Base-by-base conservation (phyloP, 768 basidiomycete species). In the Russula sp. region DNA sequence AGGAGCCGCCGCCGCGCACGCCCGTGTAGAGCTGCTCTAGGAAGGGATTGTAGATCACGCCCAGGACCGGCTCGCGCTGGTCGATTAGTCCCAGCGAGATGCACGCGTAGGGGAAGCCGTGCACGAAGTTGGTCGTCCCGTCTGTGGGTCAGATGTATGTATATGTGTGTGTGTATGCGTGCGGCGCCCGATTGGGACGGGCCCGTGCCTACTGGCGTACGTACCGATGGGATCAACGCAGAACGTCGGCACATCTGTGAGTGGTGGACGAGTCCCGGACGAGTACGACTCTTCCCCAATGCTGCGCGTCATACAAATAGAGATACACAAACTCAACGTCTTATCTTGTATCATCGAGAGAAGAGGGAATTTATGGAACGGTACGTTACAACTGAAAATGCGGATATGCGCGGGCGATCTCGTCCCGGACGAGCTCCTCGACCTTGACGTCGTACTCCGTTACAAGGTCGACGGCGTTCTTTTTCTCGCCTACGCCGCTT, bases 261-360 rank as follows among this genome's bases (percentile, higher is more conserved):
- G 74, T 11, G 85, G 79, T 20, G 80, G 79, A 35, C 83, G 79
- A 61, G 79, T 73, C n/a, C 91, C 91, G 4, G 87, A 80, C 9
- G 91, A 85, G 68, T 89, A 94, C 0, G 89, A 89, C 76, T 98
- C 96, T 72, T 99, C 96, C 61, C 96, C 96, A 62, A 98, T 91
- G 75, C 92, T 95, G 63, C 35, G 27, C 27, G 27, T 3, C 27
- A 27, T 27, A 27, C 27, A 27, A 35, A 11, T 10, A 67, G 52
- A 59, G 60, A 45, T 49, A 20, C 57, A 56, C 34, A 6, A 27
- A 22, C 39, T 57, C 57, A 50, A 22, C 37, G 11, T 18, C 20
- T 7, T 27, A 5, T 44, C 7, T 44, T 18, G 16, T 3, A 16
- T 40, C 39, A 11, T 44, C 42, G 18, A 27, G 16, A 52, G 18